A percentile compares a stretch with the other conserved stretches of the same genome.
These are phyloP conservation scores for Dictyostelium firmibasis DNA, from an alignment of 78 protist species.

Conservation along the genomic window DNA sequence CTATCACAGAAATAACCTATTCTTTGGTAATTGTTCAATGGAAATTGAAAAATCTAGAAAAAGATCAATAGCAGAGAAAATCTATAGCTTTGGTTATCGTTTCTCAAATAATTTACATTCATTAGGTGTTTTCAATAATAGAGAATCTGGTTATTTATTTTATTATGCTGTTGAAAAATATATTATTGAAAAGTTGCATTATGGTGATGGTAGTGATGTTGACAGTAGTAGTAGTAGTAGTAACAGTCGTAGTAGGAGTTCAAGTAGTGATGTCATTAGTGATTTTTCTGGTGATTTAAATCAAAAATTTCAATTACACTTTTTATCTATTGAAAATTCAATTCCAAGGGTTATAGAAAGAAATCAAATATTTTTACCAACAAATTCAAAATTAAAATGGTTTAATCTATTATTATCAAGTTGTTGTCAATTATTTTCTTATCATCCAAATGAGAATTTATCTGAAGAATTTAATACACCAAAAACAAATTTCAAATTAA, in stretches of 20 bases:
- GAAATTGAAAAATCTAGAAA: neutral
- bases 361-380: neutral
- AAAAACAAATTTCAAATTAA: neutral
- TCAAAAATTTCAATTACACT: neutral
- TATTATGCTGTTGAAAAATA: neutral
- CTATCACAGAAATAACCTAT: neutral
- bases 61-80: neutral
- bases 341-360: neutral
- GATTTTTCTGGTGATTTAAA: too few relatives aligned
- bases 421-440: neutral
- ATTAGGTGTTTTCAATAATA: neutral
- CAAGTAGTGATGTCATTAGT: too few relatives aligned
- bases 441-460: neutral
- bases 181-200: neutral
- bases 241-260: neutral
- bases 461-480: neutral
- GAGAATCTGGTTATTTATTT: neutral
- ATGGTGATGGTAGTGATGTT: neutral
- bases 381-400: neutral
- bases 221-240: neutral
- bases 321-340: neutral
- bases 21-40: neutral
- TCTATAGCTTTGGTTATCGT: neutral
- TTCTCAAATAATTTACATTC: neutral
- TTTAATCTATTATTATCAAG: neutral